Percentiles rank a stretch among this genome's conserved stretches.
These are phyloP conservation scores for Wickerhamiella spandovensis DNA, from an alignment of 805 yeast species.

Conservation along the genomic window DNA sequence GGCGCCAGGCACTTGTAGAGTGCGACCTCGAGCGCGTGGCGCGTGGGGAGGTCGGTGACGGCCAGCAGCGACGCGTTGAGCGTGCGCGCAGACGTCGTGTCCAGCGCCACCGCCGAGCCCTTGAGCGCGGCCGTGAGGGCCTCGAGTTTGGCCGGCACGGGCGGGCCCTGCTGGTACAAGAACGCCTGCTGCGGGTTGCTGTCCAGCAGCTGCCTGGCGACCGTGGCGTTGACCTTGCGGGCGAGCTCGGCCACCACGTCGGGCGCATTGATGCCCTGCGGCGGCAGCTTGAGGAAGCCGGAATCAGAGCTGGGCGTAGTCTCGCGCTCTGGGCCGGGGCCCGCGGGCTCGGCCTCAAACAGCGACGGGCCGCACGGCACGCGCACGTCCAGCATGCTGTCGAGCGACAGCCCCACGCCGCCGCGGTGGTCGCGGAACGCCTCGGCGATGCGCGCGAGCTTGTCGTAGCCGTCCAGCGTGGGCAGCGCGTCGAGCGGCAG, in stretches of 20 bases:
- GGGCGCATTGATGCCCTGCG: conserved; percentile 18
- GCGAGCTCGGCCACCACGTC: conserved; percentile 58
- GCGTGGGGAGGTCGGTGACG: conserved; percentile 45
- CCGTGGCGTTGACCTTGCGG: conserved; percentile 68
- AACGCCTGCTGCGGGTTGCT: conserved; percentile 69
- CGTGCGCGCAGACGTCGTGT: conserved; percentile 58
- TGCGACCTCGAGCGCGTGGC: conserved; percentile 67
- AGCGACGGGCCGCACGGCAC: conserved; percentile 12
- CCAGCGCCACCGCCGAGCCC: conserved; percentile 40
- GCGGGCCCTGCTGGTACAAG: conserved; percentile 76
- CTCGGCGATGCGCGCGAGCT: conserved; percentile 2
- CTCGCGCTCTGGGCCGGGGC: too few relatives aligned
- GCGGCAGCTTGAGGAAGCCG: too few relatives aligned
- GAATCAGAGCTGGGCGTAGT: too few relatives aligned
- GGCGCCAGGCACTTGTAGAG: conserved; percentile 70
- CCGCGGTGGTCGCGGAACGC: conserved; percentile 4
- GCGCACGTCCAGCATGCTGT: conserved; percentile 9
- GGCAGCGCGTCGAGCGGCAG: not conserved
- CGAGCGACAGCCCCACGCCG: conserved; percentile 1
- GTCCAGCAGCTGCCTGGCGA: conserved; percentile 69
- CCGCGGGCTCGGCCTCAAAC: not conserved
- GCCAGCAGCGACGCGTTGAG: conserved; percentile 57
- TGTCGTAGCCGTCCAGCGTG: not conserved
- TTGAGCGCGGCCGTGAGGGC: conserved; percentile 60
- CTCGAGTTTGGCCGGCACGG: conserved; percentile 69